Percentiles rank a stretch among this genome's conserved stretches.
Evolutionary conservation across 169 alveolate genomes (phyloP).

Genomic region (Plasmodium billcollinsi): DNA sequence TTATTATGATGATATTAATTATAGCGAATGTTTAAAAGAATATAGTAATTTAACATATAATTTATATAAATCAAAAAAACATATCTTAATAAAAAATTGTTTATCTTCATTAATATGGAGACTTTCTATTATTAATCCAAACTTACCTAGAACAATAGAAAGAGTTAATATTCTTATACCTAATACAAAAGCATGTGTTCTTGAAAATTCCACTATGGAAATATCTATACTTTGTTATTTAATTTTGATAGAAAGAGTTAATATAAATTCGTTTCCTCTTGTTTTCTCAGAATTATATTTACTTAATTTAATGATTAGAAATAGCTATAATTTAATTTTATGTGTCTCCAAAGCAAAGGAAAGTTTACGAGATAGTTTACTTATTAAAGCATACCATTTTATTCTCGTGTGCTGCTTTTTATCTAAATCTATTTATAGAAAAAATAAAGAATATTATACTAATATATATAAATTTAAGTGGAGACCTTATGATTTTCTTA

Average conservation of each 20-base stretch:
- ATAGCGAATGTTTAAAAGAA: conserved; percentile 34
- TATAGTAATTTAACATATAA: background rate
- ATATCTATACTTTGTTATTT: conserved; percentile 58
- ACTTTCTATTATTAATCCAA: conserved; percentile 58
- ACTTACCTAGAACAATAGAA: conserved; percentile 41
- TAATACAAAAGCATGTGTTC: conserved; percentile 65
- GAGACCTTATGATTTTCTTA: conserved; percentile 72
- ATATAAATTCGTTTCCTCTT: conserved; percentile 27
- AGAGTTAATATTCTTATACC: conserved; percentile 75
- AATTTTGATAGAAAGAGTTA: conserved; percentile 64
- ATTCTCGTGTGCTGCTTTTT: conserved; percentile 24
- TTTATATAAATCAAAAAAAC: conserved; percentile 17
- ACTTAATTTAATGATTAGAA: conserved; percentile 75
- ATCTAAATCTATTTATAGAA: conserved; percentile 48
- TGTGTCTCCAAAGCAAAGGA: conserved; percentile 58
- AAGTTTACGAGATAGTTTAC: conserved; percentile 10
- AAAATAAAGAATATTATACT: conserved; percentile 10
- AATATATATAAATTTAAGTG: conserved; percentile 74
- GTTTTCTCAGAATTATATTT: conserved; percentile 70
- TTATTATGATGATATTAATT: conserved; percentile 33
- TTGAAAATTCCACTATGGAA: conserved; percentile 76
- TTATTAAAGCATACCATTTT: conserved; percentile 67
- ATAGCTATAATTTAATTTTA: conserved; percentile 64
- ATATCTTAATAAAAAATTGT: conserved; percentile 25
- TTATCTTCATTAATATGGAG: conserved; percentile 69